Conservation (phyloP, 768 basidiomycete species). For the Arthromyces matolae region DNA sequence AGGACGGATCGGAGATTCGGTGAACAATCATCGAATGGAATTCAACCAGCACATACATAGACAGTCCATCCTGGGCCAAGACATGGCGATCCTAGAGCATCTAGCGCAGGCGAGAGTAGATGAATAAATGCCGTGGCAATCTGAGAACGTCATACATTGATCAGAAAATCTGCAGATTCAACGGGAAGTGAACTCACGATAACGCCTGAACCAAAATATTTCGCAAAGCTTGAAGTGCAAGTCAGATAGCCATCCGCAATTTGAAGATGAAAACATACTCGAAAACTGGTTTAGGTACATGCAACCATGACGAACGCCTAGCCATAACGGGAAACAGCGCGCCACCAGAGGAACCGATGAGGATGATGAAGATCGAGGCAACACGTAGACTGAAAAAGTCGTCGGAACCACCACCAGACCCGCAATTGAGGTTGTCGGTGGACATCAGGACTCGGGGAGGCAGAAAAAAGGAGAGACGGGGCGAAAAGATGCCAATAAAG, state of each 20-base stretch:
- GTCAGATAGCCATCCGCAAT: not conserved
- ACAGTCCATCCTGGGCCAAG: conserved; percentile 62
- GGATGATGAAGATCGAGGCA: conserved; percentile 72
- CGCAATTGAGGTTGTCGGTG: conserved; percentile 37
- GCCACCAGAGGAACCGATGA: conserved; percentile 54
- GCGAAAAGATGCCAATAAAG: not conserved
- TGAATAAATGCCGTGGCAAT: conserved; percentile 91
- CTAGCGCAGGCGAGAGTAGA: conserved; percentile 71
- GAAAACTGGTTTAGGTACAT: conserved; percentile 58
- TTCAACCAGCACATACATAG: conserved; percentile 53
- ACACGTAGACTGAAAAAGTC: conserved; percentile 53
- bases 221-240: conserved; percentile 57
- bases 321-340: conserved; percentile 73
- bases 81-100: conserved; percentile 68
- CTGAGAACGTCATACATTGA: conserved; percentile 29
- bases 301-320: conserved; percentile 44
- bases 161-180: conserved; percentile 4
- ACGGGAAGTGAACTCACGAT: conserved; percentile 48
- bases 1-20: too few relatives aligned
- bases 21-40: not conserved
- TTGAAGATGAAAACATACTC: conserved; percentile 48
- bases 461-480: conserved; percentile 2
- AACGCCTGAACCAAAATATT: conserved; percentile 89
- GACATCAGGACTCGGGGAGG: conserved; percentile 8
- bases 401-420: conserved; percentile 48